A percentile compares a stretch with the other conserved stretches of the same genome.
Evolutionary conservation across 1,139 yeast species (phyloP).

Genomic region (Magnusiomyces suaveolens): DNA sequence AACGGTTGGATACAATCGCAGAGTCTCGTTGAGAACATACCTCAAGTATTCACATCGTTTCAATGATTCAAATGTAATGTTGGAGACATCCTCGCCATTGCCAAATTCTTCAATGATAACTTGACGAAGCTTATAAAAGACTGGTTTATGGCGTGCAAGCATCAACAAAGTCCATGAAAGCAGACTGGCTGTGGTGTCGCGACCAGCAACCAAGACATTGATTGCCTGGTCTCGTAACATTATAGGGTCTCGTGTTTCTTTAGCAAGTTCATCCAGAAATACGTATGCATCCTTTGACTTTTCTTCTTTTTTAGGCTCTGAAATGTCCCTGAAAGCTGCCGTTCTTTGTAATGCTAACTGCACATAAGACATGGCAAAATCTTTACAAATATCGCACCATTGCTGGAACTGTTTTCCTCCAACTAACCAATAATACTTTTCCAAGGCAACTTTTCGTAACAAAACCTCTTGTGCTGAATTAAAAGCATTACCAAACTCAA

Average conservation of each 20-base stretch:
- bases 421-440: conserved; percentile 33
- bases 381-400: conserved; percentile 23
- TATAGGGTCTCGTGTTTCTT: conserved; percentile 40
- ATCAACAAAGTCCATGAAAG: conserved; percentile 39
- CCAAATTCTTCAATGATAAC: conserved; percentile 26
- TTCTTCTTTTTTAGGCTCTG: conserved; percentile 4
- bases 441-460: conserved; percentile 35
- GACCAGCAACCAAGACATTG: conserved; percentile 44
- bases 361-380: conserved; percentile 31
- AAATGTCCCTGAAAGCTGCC: conserved; percentile 22
- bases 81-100: conserved; percentile 11
- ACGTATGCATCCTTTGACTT: conserved; percentile 25
- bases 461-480: conserved; percentile 35
- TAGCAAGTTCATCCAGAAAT: conserved; percentile 42
- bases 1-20: conserved; percentile 25
- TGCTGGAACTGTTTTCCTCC: conserved; percentile 32
- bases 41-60: conserved; percentile 31
- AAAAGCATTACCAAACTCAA: conserved; percentile 39
- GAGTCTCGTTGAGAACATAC: conserved; percentile 23
- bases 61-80: conserved; percentile 38
- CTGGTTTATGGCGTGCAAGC: conserved; percentile 36
- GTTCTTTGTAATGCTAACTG: conserved; percentile 21
- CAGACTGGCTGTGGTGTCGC: conserved; percentile 47
- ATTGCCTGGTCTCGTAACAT: conserved; percentile 42
- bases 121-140: conserved; percentile 33